Base-by-base conservation (phyloP, 2,329 filamentous ascomycete genomes). In the Metarhizium rileyi region DNA sequence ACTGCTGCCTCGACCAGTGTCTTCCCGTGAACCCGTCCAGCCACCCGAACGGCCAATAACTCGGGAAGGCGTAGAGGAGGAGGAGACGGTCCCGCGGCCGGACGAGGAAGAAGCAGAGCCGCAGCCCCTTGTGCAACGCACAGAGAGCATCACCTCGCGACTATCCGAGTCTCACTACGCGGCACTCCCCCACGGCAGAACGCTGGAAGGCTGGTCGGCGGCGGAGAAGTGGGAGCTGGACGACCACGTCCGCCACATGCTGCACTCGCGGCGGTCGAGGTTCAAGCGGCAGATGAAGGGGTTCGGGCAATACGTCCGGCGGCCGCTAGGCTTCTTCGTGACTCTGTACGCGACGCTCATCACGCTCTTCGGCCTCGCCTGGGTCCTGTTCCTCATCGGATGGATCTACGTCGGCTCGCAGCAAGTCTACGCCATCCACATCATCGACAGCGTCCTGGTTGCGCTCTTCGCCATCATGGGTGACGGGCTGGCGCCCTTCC, bases 301-400 rank as follows among this genome's bases (percentile, higher is more conserved):
- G 0, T 95, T 95, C 60, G 80, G 81, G 3, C 81, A 91, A 66
- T 95, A 94, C 61, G 76, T 90, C 14, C 76, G 75, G 36, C 80
- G 81, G 57, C 87, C 89, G 1, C 74, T 95, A 35, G 89, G 89
- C 1, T 88, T 93, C 61, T 76, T 90, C 49, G 86, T 95, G 51
- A 93, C 87, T 0, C 68, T 94, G 4, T 95, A 95, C 64, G 88
- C 87, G 8, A 83, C 78, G 1, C 73, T 91, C 20, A 90, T 95
- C 57, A 93, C 88, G 0, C 72, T 90, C 0, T 95, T 94, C 58
- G 88, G 88, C 60, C 73, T 91, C 12, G 86, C 86, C 0, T 95
- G 88, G 89, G 88, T 95, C 1, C 76, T 94, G n/a, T 93, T 91
- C 67, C 71, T 94, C 49, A 95, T 95, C 62, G 87, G 84, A 44